Evolutionary conservation across 768 basidiomycete genomes (phyloP), one percentile per base, ranked within the genome.

Genomic region (Daedalea quercina): DNA sequence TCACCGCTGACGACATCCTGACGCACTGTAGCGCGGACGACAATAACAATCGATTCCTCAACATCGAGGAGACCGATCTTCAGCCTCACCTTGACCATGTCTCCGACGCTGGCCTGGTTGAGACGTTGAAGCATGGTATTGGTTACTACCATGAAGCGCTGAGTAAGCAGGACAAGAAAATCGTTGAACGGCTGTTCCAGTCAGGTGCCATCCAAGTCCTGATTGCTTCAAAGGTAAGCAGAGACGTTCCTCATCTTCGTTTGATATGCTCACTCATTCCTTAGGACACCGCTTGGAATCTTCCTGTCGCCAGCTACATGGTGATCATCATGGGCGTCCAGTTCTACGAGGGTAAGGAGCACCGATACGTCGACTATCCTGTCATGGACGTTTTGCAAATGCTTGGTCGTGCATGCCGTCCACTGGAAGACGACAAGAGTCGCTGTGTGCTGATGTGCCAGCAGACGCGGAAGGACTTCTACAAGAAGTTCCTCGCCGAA

Each of bases 251-350:
- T 49, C 19, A 11, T 43, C 1, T 17, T 35, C 40, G n/a, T 7
- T 11, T 45, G 15, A 2, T 28, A 47, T n/a, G 28, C 25, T 50
- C 0, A 47, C 31, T 57, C 0, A 48, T 15, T 34, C 12, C 23
- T 43, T 41, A 94, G 90, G 96, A 98, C 60, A 93, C 90, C 0
- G 91, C 94, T 0, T 99, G 96, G 96, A 92, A 84, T 63, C 75
- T 99, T 7, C 94, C 96, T 0, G 84, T 96, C 17, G 82, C 92
- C 0, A 85, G 90, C 54, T 94, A 96, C 69, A 96, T 98, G 92
- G 94, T 97, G 41, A 85, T 99, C 66, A 92, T 99, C 61, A 97
- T 98, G 94, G 95, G 95, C n/a, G 94, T 97, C 0, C 96, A 99
- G 64, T 87, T 70, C 54, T 98, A 89, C 61, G 94, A 98, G 67